Evolutionary conservation across 1,139 yeast genomes (phyloP), one percentile per base, ranked within the genome.

Genomic region (Suhomyces ambrosiae): DNA sequence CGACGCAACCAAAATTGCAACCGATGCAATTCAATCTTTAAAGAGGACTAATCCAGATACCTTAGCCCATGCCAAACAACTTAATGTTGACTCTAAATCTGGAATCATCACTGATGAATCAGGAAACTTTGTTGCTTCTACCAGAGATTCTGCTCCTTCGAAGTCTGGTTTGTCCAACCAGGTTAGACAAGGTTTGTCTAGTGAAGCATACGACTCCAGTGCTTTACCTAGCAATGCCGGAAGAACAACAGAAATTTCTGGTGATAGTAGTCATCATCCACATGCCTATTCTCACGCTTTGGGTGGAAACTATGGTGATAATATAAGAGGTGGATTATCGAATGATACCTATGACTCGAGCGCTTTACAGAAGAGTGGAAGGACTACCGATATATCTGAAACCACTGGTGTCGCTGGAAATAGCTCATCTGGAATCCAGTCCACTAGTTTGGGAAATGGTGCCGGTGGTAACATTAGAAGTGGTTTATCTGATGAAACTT

Each of bases 81-180:
- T 66, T 28, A 59, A 47, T 35, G 61, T 65, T 27, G 63, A 66
- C 45, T 63, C 67, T 12, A 35, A 37, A 7, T 53, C 62, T 22
- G 71, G 71, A 9, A 44, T 50, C 14, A 63, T 65, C 16, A 54
- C 60, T 18, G 66, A 66, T 42, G 68, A 65, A 37, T 45, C 49
- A 12, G 67, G 65, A 6, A 24, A 28, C 19, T 29, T 29, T 17
- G 35, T 32, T 24, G 33, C 35, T 23, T 23, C 32, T 5, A 17
- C 32, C n/a, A 28, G 16, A 4, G 17, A 18, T 4, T 7, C 27
- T 13, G 12, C 22, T 12, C n/a, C n/a, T n/a, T n/a, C n/a, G n/a
- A 27, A 27, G 22, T 27, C 30, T 15, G 30, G 22, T 7, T 27
- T 27, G 18, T 17, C 30, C 12, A 15, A 27, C 4, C 22, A 27